Conservation (phyloP, 1,139 yeast species). For the Blastobotrys capitulatus region DNA sequence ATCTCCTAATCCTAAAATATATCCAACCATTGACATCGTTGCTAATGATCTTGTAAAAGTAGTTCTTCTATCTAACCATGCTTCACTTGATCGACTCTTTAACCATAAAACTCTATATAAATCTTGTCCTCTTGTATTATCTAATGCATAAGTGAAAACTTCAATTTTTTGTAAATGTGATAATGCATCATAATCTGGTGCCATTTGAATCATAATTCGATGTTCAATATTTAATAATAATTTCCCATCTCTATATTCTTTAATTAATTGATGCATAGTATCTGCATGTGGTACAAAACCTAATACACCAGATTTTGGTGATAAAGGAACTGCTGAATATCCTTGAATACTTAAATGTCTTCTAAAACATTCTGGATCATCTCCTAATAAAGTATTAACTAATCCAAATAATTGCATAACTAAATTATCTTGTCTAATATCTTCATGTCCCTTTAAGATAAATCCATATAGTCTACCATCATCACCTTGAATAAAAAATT, state of each 20-base stretch:
- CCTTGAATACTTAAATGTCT: constrained; percentile 91
- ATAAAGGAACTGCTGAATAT: constrained; percentile 88
- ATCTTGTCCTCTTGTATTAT: constrained; percentile 95
- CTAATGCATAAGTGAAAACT: constrained; percentile 92
- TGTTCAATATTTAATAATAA: constrained; percentile 88
- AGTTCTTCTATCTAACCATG: constrained; percentile 96
- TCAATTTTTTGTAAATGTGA: constrained; percentile 90
- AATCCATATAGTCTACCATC: constrained; percentile 89
- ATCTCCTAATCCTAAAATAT: constrained; percentile 93
- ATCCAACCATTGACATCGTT: constrained; percentile 98
- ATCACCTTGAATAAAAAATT: constrained; percentile 70
- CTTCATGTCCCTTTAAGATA: constrained; percentile 91
- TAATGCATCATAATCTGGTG: constrained; percentile 90
- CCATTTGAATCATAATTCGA: constrained; percentile 95
- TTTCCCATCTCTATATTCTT: constrained; percentile 90
- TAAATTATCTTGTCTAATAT: constrained; percentile 92
- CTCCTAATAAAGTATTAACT: constrained; percentile 81
- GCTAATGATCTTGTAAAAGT: constrained; percentile 94
- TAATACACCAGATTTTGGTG: constrained; percentile 93
- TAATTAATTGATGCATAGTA: constrained; percentile 87
- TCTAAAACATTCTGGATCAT: constrained; percentile 94
- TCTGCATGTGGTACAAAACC: constrained; percentile 99
- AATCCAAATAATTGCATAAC: constrained; percentile 97
- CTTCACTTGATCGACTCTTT: constrained; percentile 91
- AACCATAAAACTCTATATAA: constrained; percentile 93